phyloP scores from a whole-genome alignment of 2,329 filamentous ascomycete genomes.

The Septoria petroselini region DNA sequence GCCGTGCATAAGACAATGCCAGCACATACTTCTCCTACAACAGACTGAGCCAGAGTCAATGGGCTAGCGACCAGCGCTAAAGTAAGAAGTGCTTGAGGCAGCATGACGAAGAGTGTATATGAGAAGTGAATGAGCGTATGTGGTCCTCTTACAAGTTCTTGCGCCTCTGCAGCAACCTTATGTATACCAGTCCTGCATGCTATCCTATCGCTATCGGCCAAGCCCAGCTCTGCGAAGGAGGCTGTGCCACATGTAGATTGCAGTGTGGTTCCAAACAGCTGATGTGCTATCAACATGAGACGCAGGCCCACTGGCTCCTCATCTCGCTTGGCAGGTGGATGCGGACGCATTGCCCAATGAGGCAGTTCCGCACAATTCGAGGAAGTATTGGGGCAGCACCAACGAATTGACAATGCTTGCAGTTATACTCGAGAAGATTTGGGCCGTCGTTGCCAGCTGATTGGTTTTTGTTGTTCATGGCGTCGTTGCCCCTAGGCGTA shows the following conservation, averaged over 20 bases:
- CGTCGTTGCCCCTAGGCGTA: neutral
- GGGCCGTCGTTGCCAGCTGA: neutral
- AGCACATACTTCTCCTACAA: conserved; percentile 37
- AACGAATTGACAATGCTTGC: neutral
- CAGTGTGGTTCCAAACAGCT: neutral
- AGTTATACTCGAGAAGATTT: no score
- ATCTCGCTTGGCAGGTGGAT: conserved; percentile 11
- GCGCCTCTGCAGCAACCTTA: neutral
- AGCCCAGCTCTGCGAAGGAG: neutral
- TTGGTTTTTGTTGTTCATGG: neutral
- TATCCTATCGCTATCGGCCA: neutral
- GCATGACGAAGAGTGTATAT: conserved; percentile 6
- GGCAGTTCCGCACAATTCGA: neutral
- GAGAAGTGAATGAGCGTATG: neutral
- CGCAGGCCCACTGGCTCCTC: conserved; percentile 2
- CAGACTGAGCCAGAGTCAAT: conserved; percentile 12
- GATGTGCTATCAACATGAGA: conserved; percentile 5
- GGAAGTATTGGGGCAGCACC: neutral
- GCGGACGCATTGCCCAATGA: neutral
- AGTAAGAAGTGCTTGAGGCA: conserved; percentile 34
- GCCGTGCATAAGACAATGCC: no score
- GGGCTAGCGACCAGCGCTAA: conserved; percentile 56
- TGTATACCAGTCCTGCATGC: neutral
- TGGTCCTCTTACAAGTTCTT: neutral
- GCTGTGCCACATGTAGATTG: neutral